These are phyloP conservation scores for Rutidosis leptorrhynchoides DNA, from an alignment of 129 eudicot species.

Conservation along the genomic window DNA sequence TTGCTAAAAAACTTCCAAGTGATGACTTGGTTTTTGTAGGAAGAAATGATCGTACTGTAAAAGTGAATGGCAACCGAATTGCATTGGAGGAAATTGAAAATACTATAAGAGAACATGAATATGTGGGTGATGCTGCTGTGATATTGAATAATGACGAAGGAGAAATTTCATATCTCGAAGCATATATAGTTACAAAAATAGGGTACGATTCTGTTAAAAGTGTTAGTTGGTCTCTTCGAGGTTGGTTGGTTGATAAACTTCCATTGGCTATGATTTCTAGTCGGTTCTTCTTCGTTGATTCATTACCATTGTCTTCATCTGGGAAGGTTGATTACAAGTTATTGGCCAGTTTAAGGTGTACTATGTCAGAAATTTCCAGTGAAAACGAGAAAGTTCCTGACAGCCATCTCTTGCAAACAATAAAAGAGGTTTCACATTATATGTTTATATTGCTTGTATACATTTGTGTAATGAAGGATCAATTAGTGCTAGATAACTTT, in stretches of 20 bases:
- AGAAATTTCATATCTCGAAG: constrained; percentile 56
- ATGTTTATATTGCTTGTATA: too few species aligned
- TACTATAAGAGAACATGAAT: constrained; percentile 53
- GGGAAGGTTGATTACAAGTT: constrained; percentile 71
- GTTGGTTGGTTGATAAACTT: constrained; percentile 70
- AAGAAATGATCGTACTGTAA: constrained; percentile 75
- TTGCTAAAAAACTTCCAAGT: constrained; percentile 63
- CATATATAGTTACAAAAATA: constrained; percentile 45
- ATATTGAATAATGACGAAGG: constrained; percentile 34
- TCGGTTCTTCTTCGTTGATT: constrained; percentile 38
- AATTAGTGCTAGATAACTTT: neutral
- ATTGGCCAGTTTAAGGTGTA: constrained; percentile 38
- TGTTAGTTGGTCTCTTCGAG: constrained; percentile 42
- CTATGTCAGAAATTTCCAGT: constrained; percentile 28
- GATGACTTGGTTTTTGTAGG: constrained; percentile 75
- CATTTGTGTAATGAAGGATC: too few species aligned
- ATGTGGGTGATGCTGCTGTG: constrained; percentile 79
- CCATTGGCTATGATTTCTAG: constrained; percentile 69
- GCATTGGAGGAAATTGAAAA: constrained; percentile 81
- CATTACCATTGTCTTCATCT: constrained; percentile 68
- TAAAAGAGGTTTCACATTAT: constrained; percentile 45
- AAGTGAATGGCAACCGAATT: constrained; percentile 84
- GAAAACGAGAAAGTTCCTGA: constrained; percentile 33
- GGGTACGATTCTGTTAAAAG: constrained; percentile 24
- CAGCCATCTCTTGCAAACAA: constrained; percentile 43